A percentile compares a stretch with the other conserved stretches of the same genome.
Conservation (phyloP, 768 basidiomycete species). For the Leucosporidium creatinivorum region DNA sequence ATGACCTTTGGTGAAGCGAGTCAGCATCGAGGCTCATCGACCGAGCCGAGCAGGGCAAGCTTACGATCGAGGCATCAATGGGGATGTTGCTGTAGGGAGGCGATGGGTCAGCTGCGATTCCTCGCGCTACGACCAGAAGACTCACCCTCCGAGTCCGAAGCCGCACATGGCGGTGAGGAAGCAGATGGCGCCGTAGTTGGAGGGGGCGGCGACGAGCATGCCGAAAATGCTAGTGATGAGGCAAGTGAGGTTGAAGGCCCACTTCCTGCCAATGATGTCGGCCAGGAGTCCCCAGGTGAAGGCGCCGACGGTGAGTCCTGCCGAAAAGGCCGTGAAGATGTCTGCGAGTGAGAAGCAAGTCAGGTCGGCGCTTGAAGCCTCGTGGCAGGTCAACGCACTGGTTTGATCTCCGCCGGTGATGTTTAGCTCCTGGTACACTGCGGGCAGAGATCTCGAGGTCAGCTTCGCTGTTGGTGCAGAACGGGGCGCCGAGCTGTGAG, state of each 20-base stretch:
- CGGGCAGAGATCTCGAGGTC: background rate
- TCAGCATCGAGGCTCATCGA: background rate
- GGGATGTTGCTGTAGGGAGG: constrained; percentile 40
- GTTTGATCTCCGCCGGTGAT: background rate
- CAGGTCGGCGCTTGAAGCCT: background rate
- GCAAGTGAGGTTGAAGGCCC: constrained; percentile 46
- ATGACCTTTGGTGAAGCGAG: background rate
- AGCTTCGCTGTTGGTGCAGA: background rate
- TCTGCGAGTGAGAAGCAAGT: constrained; percentile 11
- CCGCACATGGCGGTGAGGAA: constrained; percentile 39
- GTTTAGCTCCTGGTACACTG: constrained; percentile 1
- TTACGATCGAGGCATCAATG: constrained; percentile 43
- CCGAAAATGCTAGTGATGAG: constrained; percentile 43
- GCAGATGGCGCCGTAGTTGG: constrained; percentile 43
- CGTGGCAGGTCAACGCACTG: background rate
- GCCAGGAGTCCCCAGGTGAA: constrained; percentile 41
- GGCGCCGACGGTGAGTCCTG: constrained; percentile 40
- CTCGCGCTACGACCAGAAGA: too few relatives aligned
- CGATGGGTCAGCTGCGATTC: background rate
- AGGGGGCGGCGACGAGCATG: constrained; percentile 41
- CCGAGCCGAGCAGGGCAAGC: background rate
- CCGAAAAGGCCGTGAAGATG: constrained; percentile 41
- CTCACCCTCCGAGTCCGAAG: constrained; percentile 40
- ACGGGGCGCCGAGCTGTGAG: too few relatives aligned
- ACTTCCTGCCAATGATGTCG: constrained; percentile 40